These are phyloP conservation scores for Phtheirospermum japonicum DNA, from an alignment of 257 asterid genomes.

Conservation along the genomic window DNA sequence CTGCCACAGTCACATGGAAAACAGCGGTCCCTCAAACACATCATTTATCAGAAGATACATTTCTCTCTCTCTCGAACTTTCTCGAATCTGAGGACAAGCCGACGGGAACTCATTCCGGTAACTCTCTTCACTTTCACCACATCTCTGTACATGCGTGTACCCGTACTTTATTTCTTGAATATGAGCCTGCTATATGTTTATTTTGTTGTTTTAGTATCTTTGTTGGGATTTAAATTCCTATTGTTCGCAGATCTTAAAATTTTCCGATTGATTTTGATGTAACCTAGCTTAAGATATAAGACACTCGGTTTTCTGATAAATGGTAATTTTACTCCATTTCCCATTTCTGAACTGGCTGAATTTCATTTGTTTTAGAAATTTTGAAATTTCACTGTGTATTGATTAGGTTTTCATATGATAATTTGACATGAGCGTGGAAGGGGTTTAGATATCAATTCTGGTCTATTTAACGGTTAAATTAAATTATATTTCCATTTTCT, in stretches of 20 bases:
- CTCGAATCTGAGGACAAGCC: slow-evolving; percentile 43
- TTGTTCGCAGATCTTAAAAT: slow-evolving; percentile 30
- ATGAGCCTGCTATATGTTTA: neutral
- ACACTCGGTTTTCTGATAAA: neutral
- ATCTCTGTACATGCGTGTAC: neutral
- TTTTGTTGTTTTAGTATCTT: neutral
- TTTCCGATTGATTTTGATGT: slow-evolving; percentile 6
- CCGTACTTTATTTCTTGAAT: neutral
- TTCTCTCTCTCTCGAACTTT: slow-evolving; percentile 24
- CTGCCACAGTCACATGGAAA: too few relatives aligned
- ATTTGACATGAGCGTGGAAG: slow-evolving; percentile 4
- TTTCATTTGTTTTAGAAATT: slow-evolving; percentile 2
- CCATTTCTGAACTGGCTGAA: slow-evolving; percentile 12
- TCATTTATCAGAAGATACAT: neutral
- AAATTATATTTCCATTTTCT: too few relatives aligned
- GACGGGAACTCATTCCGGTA: slow-evolving; percentile 49
- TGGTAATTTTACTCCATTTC: too few relatives aligned
- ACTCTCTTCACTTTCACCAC: slow-evolving; percentile 10
- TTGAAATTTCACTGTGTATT: neutral
- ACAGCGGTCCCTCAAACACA: slow-evolving; percentile 16
- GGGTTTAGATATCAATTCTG: slow-evolving; percentile 10
- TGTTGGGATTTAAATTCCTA: slow-evolving; percentile 10
- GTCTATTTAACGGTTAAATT: neutral
- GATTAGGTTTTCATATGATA: slow-evolving; percentile 9
- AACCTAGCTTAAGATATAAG: neutral